Evolutionary conservation across 305 asterid species (phyloP), one percentile per base, ranked within the genome.

Genomic region (Rubia balearica): DNA sequence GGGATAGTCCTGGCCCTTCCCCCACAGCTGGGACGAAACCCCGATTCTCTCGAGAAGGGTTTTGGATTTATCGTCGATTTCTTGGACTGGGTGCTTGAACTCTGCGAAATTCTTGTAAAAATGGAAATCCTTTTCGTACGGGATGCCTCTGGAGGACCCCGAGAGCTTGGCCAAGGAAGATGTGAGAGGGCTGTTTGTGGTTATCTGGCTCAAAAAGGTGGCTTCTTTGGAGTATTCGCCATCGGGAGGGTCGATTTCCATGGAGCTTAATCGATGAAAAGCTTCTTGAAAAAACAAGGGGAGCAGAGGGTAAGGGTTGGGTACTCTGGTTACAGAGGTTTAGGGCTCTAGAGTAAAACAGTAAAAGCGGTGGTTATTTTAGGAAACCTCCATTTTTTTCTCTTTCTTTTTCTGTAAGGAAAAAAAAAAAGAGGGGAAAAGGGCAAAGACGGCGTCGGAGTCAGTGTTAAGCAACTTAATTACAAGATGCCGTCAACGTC

Each of bases 61-160:
- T 70, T 73, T 81, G 43, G 97, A 83, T 83, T 87, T 86, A 4
- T 65, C 49, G 42, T 85, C 88, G 74, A 84, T 85, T 80, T 77
- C 84, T 48, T 77, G 68, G 14, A 90, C 73, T 36, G 94, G 91
- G n/a, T 38, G 60, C 86, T 84, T 88, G 87, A 91, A 95, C 77
- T 90, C 95, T 0, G 77, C 65, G 66, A 95, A 95, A 81, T 91
- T 95, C 57, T 86, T 79, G 87, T 88, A 95, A 83, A 95, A 95
- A 79, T 91, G 87, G 70, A 95, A 91, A 86, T 95, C 99, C 71
- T 81, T 86, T 11, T 83, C 81, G 36, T 82, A 70, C 40, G 99
- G 96, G 41, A 95, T 80, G 81, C 87, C 81, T 45, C 91, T 86
- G 11, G 97, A 88, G 22, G 98, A 90, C 42, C 91, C 95, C 1